Evolutionary conservation across 306 rosid species (phyloP), one percentile per base, ranked within the genome.

Genomic region (Benincasa hispida): DNA sequence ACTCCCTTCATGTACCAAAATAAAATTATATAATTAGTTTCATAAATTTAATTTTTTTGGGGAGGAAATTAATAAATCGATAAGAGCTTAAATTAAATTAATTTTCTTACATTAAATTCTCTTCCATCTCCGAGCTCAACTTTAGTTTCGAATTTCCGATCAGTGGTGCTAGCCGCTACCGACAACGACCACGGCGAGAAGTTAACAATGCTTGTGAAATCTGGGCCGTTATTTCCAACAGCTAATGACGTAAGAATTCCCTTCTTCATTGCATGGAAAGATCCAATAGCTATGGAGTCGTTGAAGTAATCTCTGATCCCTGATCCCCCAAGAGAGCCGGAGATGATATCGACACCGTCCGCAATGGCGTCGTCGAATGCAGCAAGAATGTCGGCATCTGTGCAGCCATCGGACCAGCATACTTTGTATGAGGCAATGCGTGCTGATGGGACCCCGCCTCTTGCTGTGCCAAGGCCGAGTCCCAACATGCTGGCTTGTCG

Each of bases 361-460:
- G 82, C 74, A 10, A 84, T 81, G 24, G 85, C 85, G 45, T 83
- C 88, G 42, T 85, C 87, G 48, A 79, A 81, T 55, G 86, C 82
- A 11, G 88, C 77, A 30, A 82, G 80, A 17, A 84, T 12, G 56
- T 28, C 30, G 0, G 66, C 37, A 3, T 17, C 73, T 0, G 2
- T 2, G 14, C 82, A 82, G 2, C 75, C 51, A 1, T 54, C 74
- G 1, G 28, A 34, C 48, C 74, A 72, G 0, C 82, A 74, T 5
- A 79, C 75, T 34, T 73, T 79, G 70, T 79, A 79, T 5, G 18
- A 59, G 14, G 79, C 75, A 37, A 74, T 80, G 37, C 83, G 77
- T 0, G 79, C 79, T 2, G 79, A 37, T 3, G 79, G 83, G 13
- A 80, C 79, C 0, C 83, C 83, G 5, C 79, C 83, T 41, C 82